Base-by-base conservation (phyloP, 2,329 filamentous ascomycete species). In the Aureobasidium pullulans region DNA sequence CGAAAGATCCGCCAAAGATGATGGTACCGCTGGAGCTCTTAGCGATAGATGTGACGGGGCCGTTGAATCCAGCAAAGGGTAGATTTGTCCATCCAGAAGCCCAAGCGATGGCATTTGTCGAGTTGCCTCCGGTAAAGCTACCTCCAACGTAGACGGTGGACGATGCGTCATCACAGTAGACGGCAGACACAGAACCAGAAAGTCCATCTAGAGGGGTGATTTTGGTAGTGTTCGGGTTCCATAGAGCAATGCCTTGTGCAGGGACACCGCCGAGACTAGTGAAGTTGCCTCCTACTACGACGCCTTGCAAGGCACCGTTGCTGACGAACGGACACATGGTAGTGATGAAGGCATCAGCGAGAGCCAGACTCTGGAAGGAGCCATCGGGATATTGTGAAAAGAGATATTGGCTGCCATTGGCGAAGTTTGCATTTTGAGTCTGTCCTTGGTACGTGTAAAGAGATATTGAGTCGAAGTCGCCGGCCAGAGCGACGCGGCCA, bases 51-150 rank as follows among this genome's bases (percentile, higher is more conserved):
- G 84, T 84, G 54, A 99, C 91, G 2, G 90, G 90, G 29, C 92
- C 92, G 73, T 97, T 97, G 75, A 99, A 96, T 23, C 95, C 95
- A 42, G 86, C 85, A 76, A 99, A 99, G 2, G 93, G 88, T 60
- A 99, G 76, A 67, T 90, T 88, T 19, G 82, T 82, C 87, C 89
- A 96, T 50, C 83, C 84, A 32, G 84, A 76, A 9, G 77, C 81
- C 90, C 90, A 97, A 11, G 88, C 83, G 66, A 96, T 87, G 6
- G 93, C 95, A 71, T 99, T 97, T 29, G 87, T 90, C 6, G 91
- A 94, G 69, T 94, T 90, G 39, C 78, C 81, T 43, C 85, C 86
- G 59, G 82, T 85, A 71, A 99, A 96, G 62, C 84, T 87, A 31
- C 94, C 94, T 61, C 94, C 95, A 46, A 97, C 85, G 69, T 95